phyloP scores from a whole-genome alignment of 2,329 filamentous ascomycete species.

The Sclerotinia trifoliorum region DNA sequence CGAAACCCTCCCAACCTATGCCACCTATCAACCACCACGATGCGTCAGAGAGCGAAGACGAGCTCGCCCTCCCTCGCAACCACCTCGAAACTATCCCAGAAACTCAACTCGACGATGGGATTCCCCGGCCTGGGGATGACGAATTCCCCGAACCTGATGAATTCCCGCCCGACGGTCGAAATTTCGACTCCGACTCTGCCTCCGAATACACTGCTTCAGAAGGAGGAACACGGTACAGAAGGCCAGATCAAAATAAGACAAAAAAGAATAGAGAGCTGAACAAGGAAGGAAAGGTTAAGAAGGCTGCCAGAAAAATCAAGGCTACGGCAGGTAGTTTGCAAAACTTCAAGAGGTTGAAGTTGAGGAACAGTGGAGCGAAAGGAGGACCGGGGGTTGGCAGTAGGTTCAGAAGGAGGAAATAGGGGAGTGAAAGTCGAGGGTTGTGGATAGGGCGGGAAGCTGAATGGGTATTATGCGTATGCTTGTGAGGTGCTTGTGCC shows the following conservation, averaged over 20 bases:
- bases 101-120: constrained; percentile 30
- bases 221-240: constrained; percentile 39
- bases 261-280: constrained; percentile 30
- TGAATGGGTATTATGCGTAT: not conserved
- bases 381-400: constrained; percentile 58
- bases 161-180: constrained; percentile 34
- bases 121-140: not conserved
- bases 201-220: constrained; percentile 41
- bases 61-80: constrained; percentile 35
- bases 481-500: not conserved
- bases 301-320: constrained; percentile 59
- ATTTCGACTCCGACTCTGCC: constrained; percentile 38
- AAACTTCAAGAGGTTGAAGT: constrained; percentile 66
- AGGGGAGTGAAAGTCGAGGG: not conserved
- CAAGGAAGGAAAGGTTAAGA: constrained; percentile 48
- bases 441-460: not conserved
- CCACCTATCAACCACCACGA: constrained; percentile 38
- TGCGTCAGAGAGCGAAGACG: constrained; percentile 42
- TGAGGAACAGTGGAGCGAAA: constrained; percentile 61
- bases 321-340: constrained; percentile 55
- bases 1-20: constrained; percentile 46
- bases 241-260: constrained; percentile 36
- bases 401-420: constrained; percentile 55
- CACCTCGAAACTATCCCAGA: constrained; percentile 30
- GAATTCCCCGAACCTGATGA: not conserved